These are phyloP conservation scores for Globisporangium nagaii DNA, from an alignment of 352 stramenopile species.

Conservation along the genomic window DNA sequence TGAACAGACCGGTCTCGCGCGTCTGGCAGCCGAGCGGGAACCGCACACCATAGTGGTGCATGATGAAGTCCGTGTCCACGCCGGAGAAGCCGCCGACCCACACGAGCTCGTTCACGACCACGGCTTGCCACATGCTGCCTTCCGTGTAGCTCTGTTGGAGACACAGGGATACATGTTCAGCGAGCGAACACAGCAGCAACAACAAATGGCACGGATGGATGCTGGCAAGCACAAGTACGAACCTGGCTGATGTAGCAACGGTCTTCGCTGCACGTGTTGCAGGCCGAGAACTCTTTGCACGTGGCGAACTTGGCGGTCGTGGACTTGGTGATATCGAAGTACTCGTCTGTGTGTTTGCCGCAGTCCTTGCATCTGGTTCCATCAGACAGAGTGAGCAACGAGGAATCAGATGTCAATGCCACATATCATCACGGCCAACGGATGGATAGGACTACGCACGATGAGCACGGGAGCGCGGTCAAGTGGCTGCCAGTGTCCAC, in stretches of 20 bases:
- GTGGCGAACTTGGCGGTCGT: slow-evolving; percentile 64
- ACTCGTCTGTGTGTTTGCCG: slow-evolving; percentile 63
- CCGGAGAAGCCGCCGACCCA: slow-evolving; percentile 69
- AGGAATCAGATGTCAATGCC: too few relatives aligned
- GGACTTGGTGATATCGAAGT: slow-evolving; percentile 74
- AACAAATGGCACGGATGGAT: background rate
- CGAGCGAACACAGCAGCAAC: background rate
- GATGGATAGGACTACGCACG: too few relatives aligned
- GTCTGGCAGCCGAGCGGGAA: slow-evolving; percentile 80
- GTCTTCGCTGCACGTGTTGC: slow-evolving; percentile 49
- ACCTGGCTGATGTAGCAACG: slow-evolving; percentile 77
- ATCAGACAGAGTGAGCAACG: too few relatives aligned
- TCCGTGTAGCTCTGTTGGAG: slow-evolving; percentile 70
- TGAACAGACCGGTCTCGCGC: slow-evolving; percentile 79
- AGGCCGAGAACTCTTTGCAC: slow-evolving; percentile 48
- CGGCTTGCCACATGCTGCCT: slow-evolving; percentile 82
- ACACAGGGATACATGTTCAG: background rate
- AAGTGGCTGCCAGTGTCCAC: slow-evolving; percentile 80
- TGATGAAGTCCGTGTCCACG: slow-evolving; percentile 33
- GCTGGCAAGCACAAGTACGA: background rate
- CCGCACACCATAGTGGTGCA: slow-evolving; percentile 62
- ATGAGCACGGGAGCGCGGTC: slow-evolving; percentile 69
- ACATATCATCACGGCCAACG: too few relatives aligned
- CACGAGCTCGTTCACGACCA: slow-evolving; percentile 74
- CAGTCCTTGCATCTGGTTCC: slow-evolving; percentile 62